Conservation (phyloP, 1,284 basidiomycete species). For the Coniferiporia weirii region DNA sequence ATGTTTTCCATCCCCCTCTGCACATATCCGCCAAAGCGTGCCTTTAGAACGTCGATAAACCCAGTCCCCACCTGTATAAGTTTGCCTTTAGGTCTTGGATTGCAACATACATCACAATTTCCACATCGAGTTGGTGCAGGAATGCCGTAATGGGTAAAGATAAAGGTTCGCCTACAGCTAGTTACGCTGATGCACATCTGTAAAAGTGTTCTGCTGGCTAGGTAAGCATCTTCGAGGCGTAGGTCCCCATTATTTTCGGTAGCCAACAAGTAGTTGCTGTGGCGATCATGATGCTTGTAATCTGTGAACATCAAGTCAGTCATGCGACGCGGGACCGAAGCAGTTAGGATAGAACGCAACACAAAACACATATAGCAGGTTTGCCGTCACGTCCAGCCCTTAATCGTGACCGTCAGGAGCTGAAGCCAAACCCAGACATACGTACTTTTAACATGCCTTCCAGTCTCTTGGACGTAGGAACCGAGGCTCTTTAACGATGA, state of each 20-base stretch:
- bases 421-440: neutral
- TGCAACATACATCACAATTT: conserved; percentile 1
- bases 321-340: neutral
- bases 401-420: neutral
- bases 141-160: neutral
- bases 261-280: neutral
- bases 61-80: neutral
- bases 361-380: conserved; percentile 1
- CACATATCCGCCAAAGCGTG: neutral
- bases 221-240: neutral
- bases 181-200: neutral
- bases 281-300: neutral
- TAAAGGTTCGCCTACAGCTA: neutral
- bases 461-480: conserved; percentile 3
- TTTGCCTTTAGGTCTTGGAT: neutral
- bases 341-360: neutral
- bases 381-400: conserved; percentile 3
- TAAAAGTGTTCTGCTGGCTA: neutral
- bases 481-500: neutral
- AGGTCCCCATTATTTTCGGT: neutral
- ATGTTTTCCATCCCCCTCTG: neutral
- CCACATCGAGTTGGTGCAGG: neutral
- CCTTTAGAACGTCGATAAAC: neutral
- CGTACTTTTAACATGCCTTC: neutral
- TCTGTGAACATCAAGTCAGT: neutral